Evolutionary conservation across 75 land plant genomes (phyloP), one percentile per base, ranked within the genome.

Genomic region (Selaginella tamariscina): DNA sequence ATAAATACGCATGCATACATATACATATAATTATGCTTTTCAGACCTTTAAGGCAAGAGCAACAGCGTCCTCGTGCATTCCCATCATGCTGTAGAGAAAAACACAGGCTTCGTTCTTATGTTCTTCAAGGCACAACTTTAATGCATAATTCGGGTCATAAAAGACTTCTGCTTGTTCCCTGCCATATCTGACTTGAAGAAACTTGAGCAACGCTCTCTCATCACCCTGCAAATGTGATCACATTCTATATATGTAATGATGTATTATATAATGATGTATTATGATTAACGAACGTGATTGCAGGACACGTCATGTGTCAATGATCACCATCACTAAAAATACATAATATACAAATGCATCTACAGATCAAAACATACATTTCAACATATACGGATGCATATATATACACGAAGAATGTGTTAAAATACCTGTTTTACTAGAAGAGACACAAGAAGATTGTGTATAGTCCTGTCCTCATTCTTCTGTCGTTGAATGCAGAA

Each of bases 61-160:
- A 70, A 93, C 91, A 69, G 98, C 98, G 74, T 89, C 98, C 78
- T 89, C 91, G 82, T 93, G 95, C 98, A 93, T 89, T 54, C 83
- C 80, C 95, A 93, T 89, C 96, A 91, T 89, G 75, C 98, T 90
- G 67, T 93, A 93, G 56, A 93, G 89, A 72, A 82, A 80, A 32
- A 93, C 88, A 79, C 96, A 93, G 23, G 98, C 90, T 27, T 89
- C 85, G 91, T 86, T 89, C 49, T 85, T 71, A 65, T 80, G 87
- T 71, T 86, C 86, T 71, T 93, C 93, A 28, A 93, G 82, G 49
- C 98, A 93, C 56, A 86, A 77, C 13, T 88, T 84, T 39, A 93
- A 69, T 21, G 98, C 98, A 74, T 84, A 93, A 60, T 89, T 93
- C 33, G 98, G 98, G 76, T 93, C 98, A 80, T 89, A 93, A 62